These are phyloP conservation scores for Beauveria varroae DNA, from an alignment of 2,329 filamentous ascomycete genomes.

Conservation along the genomic window DNA sequence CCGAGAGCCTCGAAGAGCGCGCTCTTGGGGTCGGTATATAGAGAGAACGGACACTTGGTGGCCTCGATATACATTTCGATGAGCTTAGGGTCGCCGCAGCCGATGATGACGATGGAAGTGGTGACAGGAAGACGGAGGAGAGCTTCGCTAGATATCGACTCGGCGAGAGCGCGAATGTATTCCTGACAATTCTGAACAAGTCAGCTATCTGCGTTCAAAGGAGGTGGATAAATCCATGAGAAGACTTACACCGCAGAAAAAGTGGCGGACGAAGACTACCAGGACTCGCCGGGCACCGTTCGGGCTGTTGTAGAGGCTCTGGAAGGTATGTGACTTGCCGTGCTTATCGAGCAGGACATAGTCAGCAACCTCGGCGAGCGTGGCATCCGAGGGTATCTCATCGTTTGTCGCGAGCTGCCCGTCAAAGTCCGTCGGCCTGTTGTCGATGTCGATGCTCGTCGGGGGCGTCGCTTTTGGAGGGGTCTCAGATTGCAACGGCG, in stretches of 20 bases:
- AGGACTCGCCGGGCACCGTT: constrained; percentile 52
- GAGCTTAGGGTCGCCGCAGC: constrained; percentile 61
- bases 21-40: constrained; percentile 67
- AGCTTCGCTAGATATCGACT: constrained; percentile 44
- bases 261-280: constrained; percentile 69
- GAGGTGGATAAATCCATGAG: neutral
- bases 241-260: constrained; percentile 66
- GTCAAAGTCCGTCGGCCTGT: constrained; percentile 44
- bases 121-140: constrained; percentile 44
- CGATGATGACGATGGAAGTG: constrained; percentile 62
- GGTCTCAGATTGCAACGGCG: neutral
- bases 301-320: constrained; percentile 51
- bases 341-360: constrained; percentile 54
- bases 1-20: constrained; percentile 59
- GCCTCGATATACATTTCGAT: constrained; percentile 59
- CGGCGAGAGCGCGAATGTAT: constrained; percentile 57
- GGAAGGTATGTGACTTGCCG: constrained; percentile 54
- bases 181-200: constrained; percentile 62
- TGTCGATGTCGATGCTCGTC: constrained; percentile 27
- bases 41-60: constrained; percentile 61
- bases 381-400: constrained; percentile 42
- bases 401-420: constrained; percentile 50
- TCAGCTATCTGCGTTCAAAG: neutral
- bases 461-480: constrained; percentile 15
- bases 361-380: constrained; percentile 43